Evolutionary conservation across 441 rosid genomes (phyloP).

Genomic region (Iberis amara): DNA sequence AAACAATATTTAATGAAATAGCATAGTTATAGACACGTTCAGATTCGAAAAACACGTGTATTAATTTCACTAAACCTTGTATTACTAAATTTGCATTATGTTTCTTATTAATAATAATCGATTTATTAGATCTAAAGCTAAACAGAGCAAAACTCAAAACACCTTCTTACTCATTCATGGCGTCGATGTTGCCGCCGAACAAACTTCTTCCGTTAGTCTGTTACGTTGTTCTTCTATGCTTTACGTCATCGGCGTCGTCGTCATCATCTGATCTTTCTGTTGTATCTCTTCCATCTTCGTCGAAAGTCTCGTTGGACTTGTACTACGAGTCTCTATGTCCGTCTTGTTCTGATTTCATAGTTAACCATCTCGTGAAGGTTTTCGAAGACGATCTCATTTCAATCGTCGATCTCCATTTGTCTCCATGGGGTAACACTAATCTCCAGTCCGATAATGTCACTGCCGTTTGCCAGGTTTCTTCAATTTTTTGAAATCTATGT

Average conservation of each 20-base stretch:
- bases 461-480: constrained; percentile 66
- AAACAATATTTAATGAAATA: too few relatives aligned
- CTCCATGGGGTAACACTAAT: constrained; percentile 82
- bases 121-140: too few relatives aligned
- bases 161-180: too few relatives aligned
- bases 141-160: too few relatives aligned
- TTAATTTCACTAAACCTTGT: too few relatives aligned
- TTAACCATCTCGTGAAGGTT: constrained; percentile 47
- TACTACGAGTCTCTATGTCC: constrained; percentile 89
- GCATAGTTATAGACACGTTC: too few relatives aligned
- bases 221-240: constrained; percentile 19
- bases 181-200: constrained; percentile 20
- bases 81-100: too few relatives aligned
- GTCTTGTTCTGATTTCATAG: constrained; percentile 56
- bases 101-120: too few relatives aligned
- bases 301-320: constrained; percentile 47
- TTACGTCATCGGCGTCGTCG: background rate
- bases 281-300: constrained; percentile 25
- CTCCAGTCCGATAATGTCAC: constrained; percentile 42
- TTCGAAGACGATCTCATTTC: constrained; percentile 57
- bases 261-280: constrained; percentile 28
- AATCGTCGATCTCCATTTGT: constrained; percentile 58
- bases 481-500: background rate
- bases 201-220: constrained; percentile 3
- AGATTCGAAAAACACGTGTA: too few relatives aligned